phyloP scores from a whole-genome alignment of 352 stramenopile species.

The Globisporangium yorkense region DNA sequence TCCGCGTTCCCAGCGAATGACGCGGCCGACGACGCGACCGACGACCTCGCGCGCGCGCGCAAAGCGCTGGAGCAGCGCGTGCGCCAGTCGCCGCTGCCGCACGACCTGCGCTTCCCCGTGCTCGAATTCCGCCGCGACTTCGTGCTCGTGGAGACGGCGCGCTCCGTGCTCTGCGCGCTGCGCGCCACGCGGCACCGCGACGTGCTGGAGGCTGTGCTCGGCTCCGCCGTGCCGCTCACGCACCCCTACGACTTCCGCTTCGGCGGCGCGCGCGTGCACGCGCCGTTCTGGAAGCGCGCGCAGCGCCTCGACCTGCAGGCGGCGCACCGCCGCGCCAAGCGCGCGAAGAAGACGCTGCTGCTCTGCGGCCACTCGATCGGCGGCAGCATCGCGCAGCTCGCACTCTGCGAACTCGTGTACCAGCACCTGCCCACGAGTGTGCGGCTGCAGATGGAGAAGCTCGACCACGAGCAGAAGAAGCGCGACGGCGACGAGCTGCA shows the following conservation, averaged over 20 bases:
- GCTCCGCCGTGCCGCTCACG: slow-evolving; percentile 55
- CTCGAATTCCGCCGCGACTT: slow-evolving; percentile 45
- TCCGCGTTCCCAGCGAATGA: slow-evolving; percentile 11
- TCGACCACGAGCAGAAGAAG: slow-evolving; percentile 52
- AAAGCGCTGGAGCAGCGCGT: slow-evolving; percentile 50
- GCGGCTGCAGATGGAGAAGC: slow-evolving; percentile 50
- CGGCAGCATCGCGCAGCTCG: slow-evolving; percentile 78
- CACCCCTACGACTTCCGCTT: slow-evolving; percentile 70
- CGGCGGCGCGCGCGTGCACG: slow-evolving; percentile 65
- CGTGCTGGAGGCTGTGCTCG: slow-evolving; percentile 61
- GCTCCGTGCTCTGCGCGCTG: slow-evolving; percentile 61
- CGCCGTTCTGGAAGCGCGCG: slow-evolving; percentile 70
- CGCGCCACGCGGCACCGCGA: slow-evolving; percentile 51
- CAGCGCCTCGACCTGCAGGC: slow-evolving; percentile 49
- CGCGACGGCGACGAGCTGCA: background rate
- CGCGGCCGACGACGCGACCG: slow-evolving; percentile 13
- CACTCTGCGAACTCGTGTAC: slow-evolving; percentile 69
- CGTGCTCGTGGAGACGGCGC: slow-evolving; percentile 57
- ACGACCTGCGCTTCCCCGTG: slow-evolving; percentile 49
- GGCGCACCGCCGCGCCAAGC: slow-evolving; percentile 38
- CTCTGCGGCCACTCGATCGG: slow-evolving; percentile 81
- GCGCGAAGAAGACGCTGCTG: slow-evolving; percentile 55
- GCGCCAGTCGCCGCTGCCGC: slow-evolving; percentile 58
- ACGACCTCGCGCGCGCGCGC: slow-evolving; percentile 10
- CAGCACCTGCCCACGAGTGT: slow-evolving; percentile 46